Conservation (phyloP, 177 flowering plant genomes). For the Tripterygium wilfordii region DNA sequence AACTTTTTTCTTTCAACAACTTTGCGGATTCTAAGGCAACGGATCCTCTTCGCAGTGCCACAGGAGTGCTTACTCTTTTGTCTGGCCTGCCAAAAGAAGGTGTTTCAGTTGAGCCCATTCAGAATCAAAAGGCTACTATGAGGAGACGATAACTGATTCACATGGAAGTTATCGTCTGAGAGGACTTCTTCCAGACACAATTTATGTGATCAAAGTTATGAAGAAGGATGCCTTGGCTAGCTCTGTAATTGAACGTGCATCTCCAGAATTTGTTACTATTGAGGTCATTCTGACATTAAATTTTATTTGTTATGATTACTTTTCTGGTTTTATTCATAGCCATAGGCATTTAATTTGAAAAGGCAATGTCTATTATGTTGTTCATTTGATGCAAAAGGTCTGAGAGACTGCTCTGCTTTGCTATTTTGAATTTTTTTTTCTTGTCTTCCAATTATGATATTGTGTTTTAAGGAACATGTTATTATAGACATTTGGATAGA, state of each 20-base stretch:
- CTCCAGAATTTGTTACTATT: slow-evolving; percentile 68
- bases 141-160: slow-evolving; percentile 78
- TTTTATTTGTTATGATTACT: no score
- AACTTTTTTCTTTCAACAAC: no score
- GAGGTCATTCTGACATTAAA: slow-evolving; percentile 65
- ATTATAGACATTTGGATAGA: not conserved
- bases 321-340: no score
- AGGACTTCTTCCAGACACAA: slow-evolving; percentile 83
- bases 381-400: no score
- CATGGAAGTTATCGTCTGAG: slow-evolving; percentile 80
- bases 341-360: no score
- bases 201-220: slow-evolving; percentile 62
- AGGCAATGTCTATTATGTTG: no score
- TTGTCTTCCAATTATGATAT: not conserved
- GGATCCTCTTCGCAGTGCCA: slow-evolving; percentile 51
- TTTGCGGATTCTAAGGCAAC: not conserved
- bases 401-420: no score
- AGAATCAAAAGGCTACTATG: slow-evolving; percentile 83
- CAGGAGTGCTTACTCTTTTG: slow-evolving; percentile 65
- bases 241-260: slow-evolving; percentile 76
- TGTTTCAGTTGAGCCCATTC: slow-evolving; percentile 85
- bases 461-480: not conserved
- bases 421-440: not conserved
- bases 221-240: slow-evolving; percentile 46
- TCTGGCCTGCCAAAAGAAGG: slow-evolving; percentile 94